Evolutionary conservation across 768 basidiomycete species (phyloP).

Genomic region (Tephrocybe sp.): DNA sequence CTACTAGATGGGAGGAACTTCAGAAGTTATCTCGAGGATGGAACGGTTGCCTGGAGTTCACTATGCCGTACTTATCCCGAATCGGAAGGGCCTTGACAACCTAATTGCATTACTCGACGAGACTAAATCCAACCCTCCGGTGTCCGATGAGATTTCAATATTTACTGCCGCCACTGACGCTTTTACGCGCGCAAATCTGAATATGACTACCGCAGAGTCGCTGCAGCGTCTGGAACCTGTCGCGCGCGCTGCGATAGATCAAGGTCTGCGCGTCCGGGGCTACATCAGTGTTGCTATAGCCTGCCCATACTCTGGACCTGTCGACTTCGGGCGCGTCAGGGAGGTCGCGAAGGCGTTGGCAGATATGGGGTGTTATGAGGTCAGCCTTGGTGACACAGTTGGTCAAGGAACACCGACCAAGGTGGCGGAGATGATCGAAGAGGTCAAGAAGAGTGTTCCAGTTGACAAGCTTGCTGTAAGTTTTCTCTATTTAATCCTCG

Average conservation of each 20-base stretch:
- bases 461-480: slow-evolving; percentile 72
- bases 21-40: slow-evolving; percentile 65
- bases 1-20: slow-evolving; percentile 82
- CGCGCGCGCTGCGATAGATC: slow-evolving; percentile 54
- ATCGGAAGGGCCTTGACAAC: slow-evolving; percentile 72
- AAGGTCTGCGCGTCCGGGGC: slow-evolving; percentile 72
- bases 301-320: slow-evolving; percentile 85
- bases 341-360: slow-evolving; percentile 69
- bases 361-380: slow-evolving; percentile 94
- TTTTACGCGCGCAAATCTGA: slow-evolving; percentile 85
- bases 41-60: slow-evolving; percentile 53
- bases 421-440: slow-evolving; percentile 67
- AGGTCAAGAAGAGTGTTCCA: slow-evolving; percentile 60
- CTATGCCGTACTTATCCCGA: slow-evolving; percentile 82
- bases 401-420: slow-evolving; percentile 79
- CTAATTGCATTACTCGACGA: slow-evolving; percentile 57
- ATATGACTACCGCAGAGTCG: slow-evolving; percentile 71
- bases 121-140: slow-evolving; percentile 38
- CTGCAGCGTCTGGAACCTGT: slow-evolving; percentile 64
- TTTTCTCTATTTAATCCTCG: slow-evolving; percentile 1
- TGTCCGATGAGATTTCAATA: slow-evolving; percentile 83
- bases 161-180: slow-evolving; percentile 89
- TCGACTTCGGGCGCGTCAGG: slow-evolving; percentile 62
- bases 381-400: slow-evolving; percentile 90
- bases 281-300: slow-evolving; percentile 84